Base-by-base conservation (phyloP, 2,329 filamentous ascomycete genomes). In the Amauroascus verrucosus region DNA sequence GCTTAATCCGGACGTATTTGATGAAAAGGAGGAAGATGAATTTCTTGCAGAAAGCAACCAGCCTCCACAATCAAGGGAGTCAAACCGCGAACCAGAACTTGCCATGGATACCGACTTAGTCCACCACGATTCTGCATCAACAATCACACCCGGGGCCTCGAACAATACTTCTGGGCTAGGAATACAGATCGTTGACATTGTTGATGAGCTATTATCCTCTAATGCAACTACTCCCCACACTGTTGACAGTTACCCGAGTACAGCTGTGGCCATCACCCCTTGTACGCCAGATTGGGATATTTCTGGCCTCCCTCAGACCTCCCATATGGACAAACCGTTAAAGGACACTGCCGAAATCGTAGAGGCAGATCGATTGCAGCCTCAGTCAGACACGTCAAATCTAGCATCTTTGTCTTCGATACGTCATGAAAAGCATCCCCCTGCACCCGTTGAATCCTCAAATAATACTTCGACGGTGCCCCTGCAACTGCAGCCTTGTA, bases 11-110 rank as follows among this genome's bases (percentile, higher is more conserved):
- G 74, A 76, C 58, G 74, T 75, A 3, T 74, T 76, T 54, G 71
- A 75, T 45, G 74, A 76, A 58, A 72, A 76, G 57, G 74, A 76
- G 56, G 74, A 76, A 54, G 73, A 76, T 60, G 72, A 70, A 8
- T 74, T 74, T 54, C 58, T 74, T 22, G 72, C 71, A 22, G 65
- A 56, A 52, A 55, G 48, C 16, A 43, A 24, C 48, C 13, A 47
- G 16, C 30, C 41, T 24, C n/a, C 8, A 41, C 33, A 11, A 28
- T 20, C 32, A 28, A 47, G 33, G 32, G 33, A 45, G 13, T 7
- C 18, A 11, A 40, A 11, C 2, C 18, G 9, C 18, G 8, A 32
- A 16, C 26, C 24, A 1, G 14, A 35, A 44, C 11, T 20, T 33
- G 16, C 32, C 6, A 13, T 14, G 7, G 26, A 51, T 4, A 32